A percentile compares a stretch with the other conserved stretches of the same genome.
phyloP scores from a whole-genome alignment of 2,329 filamentous ascomycete species.

The Cladosporium oxysporum region DNA sequence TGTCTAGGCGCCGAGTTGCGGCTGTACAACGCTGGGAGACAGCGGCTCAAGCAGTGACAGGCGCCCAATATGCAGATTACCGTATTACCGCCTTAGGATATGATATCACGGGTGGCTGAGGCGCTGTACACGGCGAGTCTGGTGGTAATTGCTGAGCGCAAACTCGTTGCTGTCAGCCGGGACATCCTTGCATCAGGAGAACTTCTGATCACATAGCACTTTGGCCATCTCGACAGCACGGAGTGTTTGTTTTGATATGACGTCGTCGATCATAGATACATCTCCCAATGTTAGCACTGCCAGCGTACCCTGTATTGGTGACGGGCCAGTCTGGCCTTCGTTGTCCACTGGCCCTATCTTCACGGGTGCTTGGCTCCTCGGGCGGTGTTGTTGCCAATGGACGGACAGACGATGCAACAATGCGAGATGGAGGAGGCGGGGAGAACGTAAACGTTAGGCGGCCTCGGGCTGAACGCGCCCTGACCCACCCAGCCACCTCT shows the following conservation, averaged over 20 bases:
- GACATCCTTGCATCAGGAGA: neutral
- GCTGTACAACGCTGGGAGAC: slow-evolving; percentile 6
- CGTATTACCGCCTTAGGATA: neutral
- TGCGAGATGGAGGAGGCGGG: neutral
- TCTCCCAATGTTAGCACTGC: neutral
- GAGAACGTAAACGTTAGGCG: neutral
- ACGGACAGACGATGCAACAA: neutral
- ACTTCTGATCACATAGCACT: neutral
- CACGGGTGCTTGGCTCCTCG: neutral
- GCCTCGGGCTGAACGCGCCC: slow-evolving; percentile 1
- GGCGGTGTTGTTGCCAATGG: neutral
- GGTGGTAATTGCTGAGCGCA: neutral
- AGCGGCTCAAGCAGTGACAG: slow-evolving; percentile 6
- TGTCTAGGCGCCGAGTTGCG: neutral
- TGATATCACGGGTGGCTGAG: slow-evolving; percentile 6
- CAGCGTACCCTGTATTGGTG: neutral
- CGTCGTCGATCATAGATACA: neutral
- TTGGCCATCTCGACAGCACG: neutral
- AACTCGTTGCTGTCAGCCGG: neutral
- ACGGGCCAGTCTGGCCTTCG: neutral
- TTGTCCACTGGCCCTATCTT: neutral
- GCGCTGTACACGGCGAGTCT: neutral
- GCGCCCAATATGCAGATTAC: neutral
- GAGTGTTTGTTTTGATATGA: neutral
- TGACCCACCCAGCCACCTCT: neutral